These are phyloP conservation scores for Thielaviopsis musarum DNA, from an alignment of 2,329 filamentous ascomycete genomes.

Conservation along the genomic window DNA sequence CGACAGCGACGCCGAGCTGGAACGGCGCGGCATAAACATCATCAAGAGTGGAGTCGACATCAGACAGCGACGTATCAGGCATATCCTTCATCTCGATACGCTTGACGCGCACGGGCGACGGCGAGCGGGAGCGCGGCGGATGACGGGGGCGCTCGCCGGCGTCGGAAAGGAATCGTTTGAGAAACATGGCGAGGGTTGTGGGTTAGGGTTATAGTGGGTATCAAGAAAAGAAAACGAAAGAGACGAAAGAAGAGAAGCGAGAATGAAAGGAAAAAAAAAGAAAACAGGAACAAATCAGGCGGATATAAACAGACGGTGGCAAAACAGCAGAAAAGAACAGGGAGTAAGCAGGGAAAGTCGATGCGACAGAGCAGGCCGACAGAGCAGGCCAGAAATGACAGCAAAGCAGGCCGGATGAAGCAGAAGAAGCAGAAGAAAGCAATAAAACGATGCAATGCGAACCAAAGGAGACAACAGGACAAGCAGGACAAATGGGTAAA, in stretches of 20 bases:
- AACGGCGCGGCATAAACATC: neutral
- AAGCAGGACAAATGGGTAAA: too few species aligned
- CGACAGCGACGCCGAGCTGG: neutral
- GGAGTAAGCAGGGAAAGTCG: neutral
- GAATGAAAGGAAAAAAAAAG: neutral
- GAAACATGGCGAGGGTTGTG: slow-evolving; percentile 6
- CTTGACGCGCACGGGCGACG: slow-evolving; percentile 10
- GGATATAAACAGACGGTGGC: neutral
- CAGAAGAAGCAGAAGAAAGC: neutral
- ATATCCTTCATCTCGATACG: slow-evolving; percentile 11
- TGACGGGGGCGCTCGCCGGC: slow-evolving; percentile 7
- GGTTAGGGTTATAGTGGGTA: neutral
- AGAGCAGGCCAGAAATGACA: too few species aligned
- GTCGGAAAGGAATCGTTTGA: slow-evolving; percentile 7
- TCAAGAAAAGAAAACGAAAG: neutral
- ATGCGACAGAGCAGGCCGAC: neutral
- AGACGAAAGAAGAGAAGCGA: neutral
- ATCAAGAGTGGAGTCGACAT: neutral
- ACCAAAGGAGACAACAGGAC: neutral
- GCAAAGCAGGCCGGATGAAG: too few species aligned
- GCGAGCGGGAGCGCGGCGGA: slow-evolving; percentile 9
- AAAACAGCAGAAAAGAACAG: neutral
- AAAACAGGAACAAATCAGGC: neutral
- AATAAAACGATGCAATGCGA: neutral
- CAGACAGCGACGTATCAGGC: slow-evolving; percentile 5